phyloP scores from a whole-genome alignment of 306 rosid genomes.

The Herpetospermum pedunculosum region DNA sequence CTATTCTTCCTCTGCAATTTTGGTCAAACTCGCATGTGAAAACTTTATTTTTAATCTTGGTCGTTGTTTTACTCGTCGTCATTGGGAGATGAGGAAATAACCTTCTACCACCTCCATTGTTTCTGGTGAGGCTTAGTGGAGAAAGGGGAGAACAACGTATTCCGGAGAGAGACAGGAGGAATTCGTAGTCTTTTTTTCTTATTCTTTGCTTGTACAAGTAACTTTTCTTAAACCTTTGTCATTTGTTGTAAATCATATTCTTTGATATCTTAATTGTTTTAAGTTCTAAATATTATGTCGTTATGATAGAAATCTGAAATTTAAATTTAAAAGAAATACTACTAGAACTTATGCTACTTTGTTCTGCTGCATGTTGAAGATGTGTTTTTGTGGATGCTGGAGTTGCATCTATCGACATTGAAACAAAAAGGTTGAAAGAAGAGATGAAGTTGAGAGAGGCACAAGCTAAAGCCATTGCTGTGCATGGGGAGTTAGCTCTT shows the following conservation, averaged over 20 bases:
- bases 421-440: constrained; percentile 77
- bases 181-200: not conserved
- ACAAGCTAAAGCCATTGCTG: constrained; percentile 57
- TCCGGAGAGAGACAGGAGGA: not conserved
- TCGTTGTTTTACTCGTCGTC: not conserved
- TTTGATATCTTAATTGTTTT: not conserved
- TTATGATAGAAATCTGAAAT: not conserved
- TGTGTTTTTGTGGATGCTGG: constrained; percentile 96
- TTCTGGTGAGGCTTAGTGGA: not conserved
- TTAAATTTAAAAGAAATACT: not conserved
- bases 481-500: constrained; percentile 89
- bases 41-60: not conserved
- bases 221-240: not conserved
- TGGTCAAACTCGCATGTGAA: not conserved
- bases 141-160: not conserved
- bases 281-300: not conserved
- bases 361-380: constrained; percentile 33
- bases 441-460: constrained; percentile 75
- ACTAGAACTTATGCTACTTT: not conserved
- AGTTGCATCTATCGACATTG: constrained; percentile 73
- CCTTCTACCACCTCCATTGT: not conserved
- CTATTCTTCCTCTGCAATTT: not conserved
- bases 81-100: not conserved
- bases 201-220: not conserved
- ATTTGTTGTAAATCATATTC: not conserved